Conservation (phyloP, 371 early-diverging fungal genomes). For the Mortierella sp. region DNA sequence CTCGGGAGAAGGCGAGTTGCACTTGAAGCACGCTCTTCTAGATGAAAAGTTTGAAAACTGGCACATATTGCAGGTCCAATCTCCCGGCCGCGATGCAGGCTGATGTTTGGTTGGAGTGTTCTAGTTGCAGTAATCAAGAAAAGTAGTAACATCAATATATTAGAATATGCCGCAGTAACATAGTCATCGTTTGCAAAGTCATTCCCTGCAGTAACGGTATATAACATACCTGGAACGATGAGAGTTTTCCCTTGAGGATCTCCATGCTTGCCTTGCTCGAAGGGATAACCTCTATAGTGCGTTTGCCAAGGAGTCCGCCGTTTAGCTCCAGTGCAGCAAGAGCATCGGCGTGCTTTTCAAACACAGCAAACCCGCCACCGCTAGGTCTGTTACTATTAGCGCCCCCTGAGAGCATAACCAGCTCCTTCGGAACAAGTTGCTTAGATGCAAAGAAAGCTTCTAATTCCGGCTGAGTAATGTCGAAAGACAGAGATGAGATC, state of each 20-base stretch:
- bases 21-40: conserved; percentile 76
- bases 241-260: conserved; percentile 35
- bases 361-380: conserved; percentile 70
- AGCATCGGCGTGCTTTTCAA: conserved; percentile 71
- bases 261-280: conserved; percentile 49
- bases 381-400: conserved; percentile 58
- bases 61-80: conserved; percentile 84
- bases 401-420: conserved; percentile 46
- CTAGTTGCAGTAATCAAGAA: conserved; percentile 2
- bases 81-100: conserved; percentile 69
- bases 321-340: conserved; percentile 73
- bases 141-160: neutral
- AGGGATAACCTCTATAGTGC: conserved; percentile 77
- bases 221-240: conserved; percentile 23
- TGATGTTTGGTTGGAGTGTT: conserved; percentile 19
- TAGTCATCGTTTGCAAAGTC: neutral
- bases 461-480: conserved; percentile 74
- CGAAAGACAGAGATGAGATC: conserved; percentile 70
- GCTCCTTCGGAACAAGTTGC: conserved; percentile 66
- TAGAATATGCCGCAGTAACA: neutral
- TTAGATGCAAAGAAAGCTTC: conserved; percentile 75
- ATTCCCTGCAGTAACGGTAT: neutral
- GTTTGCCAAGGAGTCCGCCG: conserved; percentile 74
- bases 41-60: conserved; percentile 83
- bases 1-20: conserved; percentile 63